phyloP scores from a whole-genome alignment of 148 eudicot genomes.

The Camellia japonica region DNA sequence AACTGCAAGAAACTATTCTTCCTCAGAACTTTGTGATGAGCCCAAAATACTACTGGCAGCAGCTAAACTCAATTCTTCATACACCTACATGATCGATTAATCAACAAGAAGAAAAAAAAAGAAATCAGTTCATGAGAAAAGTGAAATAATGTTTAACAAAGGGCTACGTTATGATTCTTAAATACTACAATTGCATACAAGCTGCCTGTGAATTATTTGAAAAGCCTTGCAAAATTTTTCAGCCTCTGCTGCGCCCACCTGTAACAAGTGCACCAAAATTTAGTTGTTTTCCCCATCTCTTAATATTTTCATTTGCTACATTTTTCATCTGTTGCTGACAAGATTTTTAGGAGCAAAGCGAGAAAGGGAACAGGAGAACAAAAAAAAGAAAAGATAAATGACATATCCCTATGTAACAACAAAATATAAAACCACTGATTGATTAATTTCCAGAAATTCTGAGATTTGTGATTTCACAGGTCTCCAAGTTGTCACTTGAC shows the following conservation, averaged over 20 bases:
- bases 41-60: constrained; percentile 32
- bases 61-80: constrained; percentile 42
- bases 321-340: neutral
- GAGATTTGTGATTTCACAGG: neutral
- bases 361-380: neutral
- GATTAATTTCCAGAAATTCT: neutral
- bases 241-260: constrained; percentile 66
- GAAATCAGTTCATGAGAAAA: neutral
- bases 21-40: constrained; percentile 12
- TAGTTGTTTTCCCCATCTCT: neutral
- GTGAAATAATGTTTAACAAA: neutral
- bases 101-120: neutral
- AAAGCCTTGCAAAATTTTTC: constrained; percentile 58
- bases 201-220: constrained; percentile 47
- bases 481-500: neutral
- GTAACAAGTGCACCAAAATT: neutral
- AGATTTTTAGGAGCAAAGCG: neutral
- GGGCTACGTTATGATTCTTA: neutral
- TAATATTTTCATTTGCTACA: neutral
- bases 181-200: constrained; percentile 25
- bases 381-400: neutral
- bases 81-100: constrained; percentile 32
- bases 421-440: neutral
- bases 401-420: neutral
- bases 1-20: neutral